Conservation (phyloP, 2,329 filamentous ascomycete species). For the Lasiodiplodia citricola region DNA sequence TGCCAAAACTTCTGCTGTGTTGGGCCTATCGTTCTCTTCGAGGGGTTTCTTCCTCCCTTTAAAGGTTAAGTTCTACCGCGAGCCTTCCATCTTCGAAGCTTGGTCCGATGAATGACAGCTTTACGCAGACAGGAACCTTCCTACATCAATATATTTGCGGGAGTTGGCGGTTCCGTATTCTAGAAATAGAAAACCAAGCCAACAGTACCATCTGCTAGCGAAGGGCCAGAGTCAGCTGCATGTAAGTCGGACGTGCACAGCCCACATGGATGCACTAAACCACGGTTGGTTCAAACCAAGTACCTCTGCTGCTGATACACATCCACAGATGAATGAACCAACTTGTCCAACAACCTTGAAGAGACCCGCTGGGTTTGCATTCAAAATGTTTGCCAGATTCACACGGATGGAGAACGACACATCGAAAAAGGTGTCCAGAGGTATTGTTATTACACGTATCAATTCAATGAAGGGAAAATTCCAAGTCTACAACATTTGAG, state of each 20-base stretch:
- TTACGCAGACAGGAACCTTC: too few species aligned
- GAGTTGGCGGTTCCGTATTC: background rate
- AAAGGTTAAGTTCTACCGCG: too few species aligned
- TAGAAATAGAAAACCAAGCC: background rate
- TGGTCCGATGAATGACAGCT: too few species aligned
- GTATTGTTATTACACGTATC: background rate
- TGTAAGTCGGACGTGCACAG: background rate
- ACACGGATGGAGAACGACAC: background rate
- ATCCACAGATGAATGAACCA: background rate
- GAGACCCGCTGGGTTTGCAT: too few species aligned
- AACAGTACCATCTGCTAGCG: background rate
- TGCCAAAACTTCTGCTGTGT: too few species aligned
- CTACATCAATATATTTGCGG: background rate
- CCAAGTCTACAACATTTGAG: constrained; percentile 15
- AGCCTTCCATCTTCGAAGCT: too few species aligned
- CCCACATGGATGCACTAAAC: background rate
- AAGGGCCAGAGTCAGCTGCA: background rate
- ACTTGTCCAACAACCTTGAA: background rate
- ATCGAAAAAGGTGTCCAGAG: background rate
- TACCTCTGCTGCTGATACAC: background rate
- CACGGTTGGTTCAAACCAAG: background rate
- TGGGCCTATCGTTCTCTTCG: too few species aligned
- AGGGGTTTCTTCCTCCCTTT: too few species aligned
- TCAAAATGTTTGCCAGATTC: too few species aligned
- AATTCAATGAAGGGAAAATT: background rate